Base-by-base conservation (phyloP, 1,139 yeast genomes). In the Sugiyamaella xylanicola region DNA sequence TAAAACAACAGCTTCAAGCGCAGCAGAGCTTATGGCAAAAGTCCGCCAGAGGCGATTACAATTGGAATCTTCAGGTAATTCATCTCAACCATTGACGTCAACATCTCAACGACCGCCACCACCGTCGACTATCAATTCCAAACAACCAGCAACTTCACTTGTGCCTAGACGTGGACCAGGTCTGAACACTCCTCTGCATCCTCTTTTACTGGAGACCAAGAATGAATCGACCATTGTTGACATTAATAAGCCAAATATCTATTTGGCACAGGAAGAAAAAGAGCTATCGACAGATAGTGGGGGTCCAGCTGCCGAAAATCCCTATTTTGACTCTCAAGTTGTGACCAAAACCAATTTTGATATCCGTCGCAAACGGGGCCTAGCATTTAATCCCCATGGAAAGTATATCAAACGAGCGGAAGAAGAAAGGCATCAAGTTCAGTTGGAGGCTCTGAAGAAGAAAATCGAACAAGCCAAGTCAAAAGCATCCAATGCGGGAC, bases 321-420 rank as follows among this genome's bases (percentile, higher is more conserved):
- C 93, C 0, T 87, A 86, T 65, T 71, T 85, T 40, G 80, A 81
- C 59, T 83, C 77, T 37, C 51, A 59, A 7, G 63, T 70, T 37
- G 62, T 62, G 48, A 51, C 64, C 13, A 44, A 51, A 3, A 41
- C 59, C 64, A 54, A 64, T 68, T 56, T 60, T 70, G 22, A 64
- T 7, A 57, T 56, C 4, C 78, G 67, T 69, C 75, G 59, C 42
- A 61, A 62, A 15, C 63, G 77, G 25, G 74, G 74, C 13, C 69
- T 87, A 35, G 71, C 70, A 29, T 81, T 88, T 63, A 84, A 80
- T 63, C 78, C 74, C 19, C 76, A 76, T 42, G 93, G 95, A 1
- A 86, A 84, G 64, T 86, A 76, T 65, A 77, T 85, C 1, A 79
- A 76, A 15, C 72, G 77, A 58, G 96, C 83, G 0, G 75, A 83